Evolutionary conservation across 129 eudicot species (phyloP), one percentile per base, ranked within the genome.

Genomic region (Scalesia atractyloides): DNA sequence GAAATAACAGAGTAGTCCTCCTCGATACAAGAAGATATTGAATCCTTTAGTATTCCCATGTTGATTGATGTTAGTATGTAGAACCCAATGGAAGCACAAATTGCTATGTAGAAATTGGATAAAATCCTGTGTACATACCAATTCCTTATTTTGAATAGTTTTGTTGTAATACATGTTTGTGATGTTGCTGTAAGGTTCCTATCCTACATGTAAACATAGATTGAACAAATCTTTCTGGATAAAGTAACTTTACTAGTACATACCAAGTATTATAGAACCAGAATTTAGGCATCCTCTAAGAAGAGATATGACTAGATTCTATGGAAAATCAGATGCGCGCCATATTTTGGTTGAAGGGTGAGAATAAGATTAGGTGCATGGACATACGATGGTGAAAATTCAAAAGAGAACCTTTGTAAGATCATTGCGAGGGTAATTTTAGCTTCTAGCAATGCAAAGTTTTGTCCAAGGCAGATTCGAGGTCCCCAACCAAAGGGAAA

Each of bases 401-500:
- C 65, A 59, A 59, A 59, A 59, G 43, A 12, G 43, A 59, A 59
- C 43, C 39, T 59, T 13, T 59, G 43, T 59, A 59, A 59, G 43
- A 59, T 59, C 65, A 30, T 59, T 26, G 43, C 18, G 9, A 59
- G 65, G 5, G 65, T 16, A 14, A 59, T 30, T 14, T 59, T 59
- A 26, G 65, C 65, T 59, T 59, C 65, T 26, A 59, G 43, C 43
- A 59, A 26, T 5, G 65, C 65, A 30, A 59, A 59, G 65, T 59
- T 59, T 59, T 59, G 65, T 5, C 65, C 65, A 26, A 59, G 33
- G 10, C 65, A 59, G 11, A 59, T 59, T 59, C 65, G 41, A 26
- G 65, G 65, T 26, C 65, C 65, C 65, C 43, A 59, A 13, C 65
- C 65, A 30, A 59, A 59, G 10, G 65, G 65, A 5, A 59, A 59